Percentiles rank a stretch among this genome's conserved stretches.
Evolutionary conservation across 306 rosid genomes (phyloP).

Genomic region (Medicago truncatula): DNA sequence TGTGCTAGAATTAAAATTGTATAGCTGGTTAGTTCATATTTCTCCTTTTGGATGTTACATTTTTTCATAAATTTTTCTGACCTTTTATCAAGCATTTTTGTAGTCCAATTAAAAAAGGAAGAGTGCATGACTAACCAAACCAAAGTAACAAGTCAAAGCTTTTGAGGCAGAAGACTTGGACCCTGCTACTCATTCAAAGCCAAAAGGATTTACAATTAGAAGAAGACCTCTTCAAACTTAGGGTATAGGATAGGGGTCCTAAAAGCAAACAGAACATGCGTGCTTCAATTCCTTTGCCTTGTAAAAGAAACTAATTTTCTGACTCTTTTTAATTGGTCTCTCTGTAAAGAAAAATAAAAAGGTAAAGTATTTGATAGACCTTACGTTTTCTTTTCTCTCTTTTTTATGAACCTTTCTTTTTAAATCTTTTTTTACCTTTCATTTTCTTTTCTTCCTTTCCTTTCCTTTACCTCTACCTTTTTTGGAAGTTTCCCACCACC

Average conservation of each 20-base stretch:
- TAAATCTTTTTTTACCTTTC: slow-evolving; percentile 51
- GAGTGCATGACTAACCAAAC: slow-evolving; percentile 45
- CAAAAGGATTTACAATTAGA: slow-evolving; percentile 28
- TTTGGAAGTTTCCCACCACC: slow-evolving; percentile 86
- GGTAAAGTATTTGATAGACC: slow-evolving; percentile 46
- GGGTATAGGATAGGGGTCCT: slow-evolving; percentile 51
- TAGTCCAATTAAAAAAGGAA: slow-evolving; percentile 29
- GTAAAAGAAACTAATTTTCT: slow-evolving; percentile 68
- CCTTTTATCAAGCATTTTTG: slow-evolving; percentile 38
- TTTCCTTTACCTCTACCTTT: slow-evolving; percentile 48
- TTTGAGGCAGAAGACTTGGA: slow-evolving; percentile 59
- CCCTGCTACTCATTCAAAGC: slow-evolving; percentile 40
- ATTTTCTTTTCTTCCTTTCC: slow-evolving; percentile 42
- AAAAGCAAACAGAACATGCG: slow-evolving; percentile 58
- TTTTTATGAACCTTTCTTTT: slow-evolving; percentile 53
- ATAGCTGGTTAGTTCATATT: slow-evolving; percentile 22
- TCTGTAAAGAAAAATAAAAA: slow-evolving; percentile 44
- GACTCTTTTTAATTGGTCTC: slow-evolving; percentile 54
- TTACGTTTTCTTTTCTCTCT: slow-evolving; percentile 48
- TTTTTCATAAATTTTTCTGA: neutral
- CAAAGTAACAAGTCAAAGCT: slow-evolving; percentile 72
- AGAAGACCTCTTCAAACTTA: slow-evolving; percentile 51
- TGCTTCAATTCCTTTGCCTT: slow-evolving; percentile 64
- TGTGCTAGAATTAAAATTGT: slow-evolving; percentile 12
- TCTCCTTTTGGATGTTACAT: neutral